These are phyloP conservation scores for Linnemannia schmuckeri DNA, from an alignment of 192 early-diverging fungal genomes.

Conservation along the genomic window DNA sequence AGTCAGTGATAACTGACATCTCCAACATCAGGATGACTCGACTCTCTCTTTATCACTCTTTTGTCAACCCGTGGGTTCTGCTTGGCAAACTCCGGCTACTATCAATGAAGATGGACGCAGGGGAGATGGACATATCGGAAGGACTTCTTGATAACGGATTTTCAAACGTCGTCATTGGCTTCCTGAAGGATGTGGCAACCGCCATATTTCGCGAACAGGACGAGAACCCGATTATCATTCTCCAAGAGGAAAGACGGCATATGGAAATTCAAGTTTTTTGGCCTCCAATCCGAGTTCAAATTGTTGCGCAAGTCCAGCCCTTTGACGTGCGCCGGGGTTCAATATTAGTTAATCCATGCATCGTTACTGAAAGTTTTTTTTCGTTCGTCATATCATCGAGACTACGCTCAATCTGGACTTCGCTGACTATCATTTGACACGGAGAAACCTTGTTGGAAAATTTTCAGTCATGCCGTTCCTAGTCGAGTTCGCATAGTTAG, in stretches of 20 bases:
- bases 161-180: background rate
- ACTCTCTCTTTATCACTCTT: background rate
- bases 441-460: background rate
- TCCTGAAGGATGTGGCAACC: background rate
- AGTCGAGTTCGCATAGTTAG: background rate
- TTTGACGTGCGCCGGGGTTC: background rate
- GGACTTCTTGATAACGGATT: background rate
- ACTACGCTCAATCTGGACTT: background rate
- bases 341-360: background rate
- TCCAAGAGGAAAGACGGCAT: background rate
- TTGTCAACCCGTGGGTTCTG: background rate
- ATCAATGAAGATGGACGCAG: background rate
- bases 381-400: background rate
- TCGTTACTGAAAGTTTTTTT: background rate
- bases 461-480: background rate
- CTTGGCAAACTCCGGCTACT: background rate
- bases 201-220: background rate
- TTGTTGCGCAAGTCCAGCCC: background rate
- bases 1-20: background rate
- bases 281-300: background rate
- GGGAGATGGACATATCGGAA: too few relatives aligned
- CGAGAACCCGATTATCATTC: background rate
- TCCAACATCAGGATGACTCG: background rate
- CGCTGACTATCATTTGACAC: background rate
- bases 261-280: background rate